Conservation (phyloP, 805 yeast species). For the Dipodascopsis uninucleata region DNA sequence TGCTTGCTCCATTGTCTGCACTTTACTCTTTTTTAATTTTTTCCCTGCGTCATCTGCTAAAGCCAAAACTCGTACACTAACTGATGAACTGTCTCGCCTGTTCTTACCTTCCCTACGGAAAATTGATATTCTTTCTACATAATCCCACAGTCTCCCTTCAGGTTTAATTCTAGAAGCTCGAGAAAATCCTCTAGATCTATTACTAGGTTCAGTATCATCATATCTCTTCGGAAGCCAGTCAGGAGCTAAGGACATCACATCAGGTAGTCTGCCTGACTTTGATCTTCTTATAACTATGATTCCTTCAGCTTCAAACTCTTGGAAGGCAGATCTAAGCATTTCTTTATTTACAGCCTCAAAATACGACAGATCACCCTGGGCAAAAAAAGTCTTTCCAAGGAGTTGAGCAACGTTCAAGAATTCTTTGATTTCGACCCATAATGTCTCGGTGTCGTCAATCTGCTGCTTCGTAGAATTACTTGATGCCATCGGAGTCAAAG, state of each 20-base stretch:
- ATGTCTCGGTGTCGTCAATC: slow-evolving; percentile 17
- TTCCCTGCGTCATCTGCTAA: slow-evolving; percentile 28
- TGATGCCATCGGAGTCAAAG: slow-evolving; percentile 33
- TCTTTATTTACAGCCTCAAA: slow-evolving; percentile 44
- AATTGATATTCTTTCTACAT: slow-evolving; percentile 36
- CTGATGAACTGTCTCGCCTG: slow-evolving; percentile 32
- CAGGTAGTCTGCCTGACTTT: slow-evolving; percentile 24
- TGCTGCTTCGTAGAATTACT: slow-evolving; percentile 11
- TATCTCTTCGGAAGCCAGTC: slow-evolving; percentile 29
- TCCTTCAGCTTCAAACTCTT: slow-evolving; percentile 37
- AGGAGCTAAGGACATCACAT: slow-evolving; percentile 28
- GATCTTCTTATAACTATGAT: slow-evolving; percentile 31
- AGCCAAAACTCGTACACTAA: slow-evolving; percentile 23
- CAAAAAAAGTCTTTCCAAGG: slow-evolving; percentile 43
- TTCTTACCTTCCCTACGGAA: slow-evolving; percentile 38
- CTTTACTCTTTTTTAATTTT: slow-evolving; percentile 18
- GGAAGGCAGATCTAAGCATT: slow-evolving; percentile 38
- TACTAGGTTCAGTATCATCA: slow-evolving; percentile 5
- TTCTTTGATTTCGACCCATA: slow-evolving; percentile 35
- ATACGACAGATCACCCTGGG: slow-evolving; percentile 42
- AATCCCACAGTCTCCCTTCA: slow-evolving; percentile 35
- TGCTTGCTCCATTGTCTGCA: slow-evolving; percentile 27
- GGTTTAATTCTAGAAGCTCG: slow-evolving; percentile 24
- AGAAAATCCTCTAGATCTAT: too few species aligned
- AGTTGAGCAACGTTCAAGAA: slow-evolving; percentile 38